Evolutionary conservation across 176 grass and related monocot genomes (phyloP).

Genomic region (Lolium multiflorum): DNA sequence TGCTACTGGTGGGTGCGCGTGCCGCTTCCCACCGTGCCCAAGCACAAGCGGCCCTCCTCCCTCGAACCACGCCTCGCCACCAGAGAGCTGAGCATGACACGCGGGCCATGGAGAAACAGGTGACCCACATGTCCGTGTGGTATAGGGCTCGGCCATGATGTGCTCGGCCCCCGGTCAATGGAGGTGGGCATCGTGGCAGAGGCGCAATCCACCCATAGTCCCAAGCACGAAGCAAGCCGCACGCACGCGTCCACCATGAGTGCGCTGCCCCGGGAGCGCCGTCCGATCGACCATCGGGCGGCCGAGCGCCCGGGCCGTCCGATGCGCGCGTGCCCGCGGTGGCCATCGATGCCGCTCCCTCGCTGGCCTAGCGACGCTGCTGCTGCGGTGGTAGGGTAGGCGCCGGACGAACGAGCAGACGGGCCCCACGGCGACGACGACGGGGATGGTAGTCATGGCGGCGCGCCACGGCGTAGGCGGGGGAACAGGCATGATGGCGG

Average conservation of each 20-base stretch:
- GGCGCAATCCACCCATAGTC: conserved; percentile 43
- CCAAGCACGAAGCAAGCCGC: conserved; percentile 43
- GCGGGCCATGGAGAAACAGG: fast-evolving
- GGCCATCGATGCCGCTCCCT: conserved; percentile 29
- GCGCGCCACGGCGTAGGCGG: neutral
- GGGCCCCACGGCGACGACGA: neutral
- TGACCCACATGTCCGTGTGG: neutral
- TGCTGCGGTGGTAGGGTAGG: conserved; percentile 15
- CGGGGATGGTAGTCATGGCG: conserved; percentile 9
- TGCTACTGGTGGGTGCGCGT: conserved; percentile 39
- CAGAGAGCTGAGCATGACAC: neutral
- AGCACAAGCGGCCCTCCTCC: neutral
- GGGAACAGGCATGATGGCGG: conserved; percentile 31
- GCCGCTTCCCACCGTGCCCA: conserved; percentile 46
- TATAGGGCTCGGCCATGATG: neutral
- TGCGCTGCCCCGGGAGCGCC: neutral
- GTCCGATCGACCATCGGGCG: conserved; percentile 23
- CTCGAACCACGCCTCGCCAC: too few species aligned
- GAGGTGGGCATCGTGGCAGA: conserved; percentile 53
- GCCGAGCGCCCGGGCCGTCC: neutral
- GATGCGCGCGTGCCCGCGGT: conserved; percentile 19
- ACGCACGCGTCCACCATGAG: conserved; percentile 19
- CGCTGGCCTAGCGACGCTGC: conserved; percentile 13
- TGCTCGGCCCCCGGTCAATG: conserved; percentile 30
- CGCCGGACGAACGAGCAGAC: neutral